phyloP scores from a whole-genome alignment of 2,329 filamentous ascomycete species.

The Aspergillus tubingensis region DNA sequence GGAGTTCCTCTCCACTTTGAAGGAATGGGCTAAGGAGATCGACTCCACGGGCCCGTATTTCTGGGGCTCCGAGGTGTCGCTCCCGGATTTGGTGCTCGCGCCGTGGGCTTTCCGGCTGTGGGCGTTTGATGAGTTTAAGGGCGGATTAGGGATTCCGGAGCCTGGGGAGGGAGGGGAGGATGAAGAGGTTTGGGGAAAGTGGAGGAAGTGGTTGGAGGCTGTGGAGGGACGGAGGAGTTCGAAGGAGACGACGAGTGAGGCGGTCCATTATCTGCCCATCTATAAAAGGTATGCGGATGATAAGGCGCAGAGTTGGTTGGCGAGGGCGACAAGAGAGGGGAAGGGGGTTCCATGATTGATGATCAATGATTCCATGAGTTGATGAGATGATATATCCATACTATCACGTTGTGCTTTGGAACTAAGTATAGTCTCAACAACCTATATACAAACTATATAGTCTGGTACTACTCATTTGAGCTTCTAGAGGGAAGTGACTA shows the following conservation, averaged over 20 bases:
- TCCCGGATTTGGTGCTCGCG: constrained; percentile 71
- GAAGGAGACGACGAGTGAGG: constrained; percentile 67
- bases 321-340: constrained; percentile 64
- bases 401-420: too few species aligned
- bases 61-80: constrained; percentile 60
- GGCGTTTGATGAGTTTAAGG: constrained; percentile 75
- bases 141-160: constrained; percentile 53
- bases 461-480: too few species aligned
- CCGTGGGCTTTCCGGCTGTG: constrained; percentile 74
- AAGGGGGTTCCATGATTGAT: constrained; percentile 59
- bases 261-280: constrained; percentile 66
- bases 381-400: neutral
- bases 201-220: constrained; percentile 65
- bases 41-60: constrained; percentile 66
- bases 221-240: constrained; percentile 64
- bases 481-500: too few species aligned
- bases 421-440: too few species aligned
- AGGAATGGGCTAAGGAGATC: constrained; percentile 65
- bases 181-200: constrained; percentile 63
- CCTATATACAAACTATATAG: too few species aligned
- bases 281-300: constrained; percentile 70
- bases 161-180: constrained; percentile 54
- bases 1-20: constrained; percentile 62
- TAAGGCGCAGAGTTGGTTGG: constrained; percentile 62
- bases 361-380: neutral